Percentiles rank a stretch among this genome's conserved stretches.
Conservation (phyloP, 225 moss, liverwort and hornwort genomes). For the Antitrichia curtipendula region DNA sequence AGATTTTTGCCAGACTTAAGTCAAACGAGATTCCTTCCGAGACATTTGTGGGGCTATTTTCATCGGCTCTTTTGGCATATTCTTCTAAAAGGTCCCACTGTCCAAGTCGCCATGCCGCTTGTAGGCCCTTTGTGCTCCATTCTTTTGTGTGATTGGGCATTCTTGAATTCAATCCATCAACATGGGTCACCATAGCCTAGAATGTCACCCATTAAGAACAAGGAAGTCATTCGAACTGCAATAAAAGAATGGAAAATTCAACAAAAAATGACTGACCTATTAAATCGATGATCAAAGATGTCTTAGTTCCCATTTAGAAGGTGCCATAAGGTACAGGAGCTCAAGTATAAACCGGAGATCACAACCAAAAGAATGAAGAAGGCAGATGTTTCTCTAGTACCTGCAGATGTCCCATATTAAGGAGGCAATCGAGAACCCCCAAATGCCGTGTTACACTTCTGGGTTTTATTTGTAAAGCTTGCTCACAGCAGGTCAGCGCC, state of each 20-base stretch:
- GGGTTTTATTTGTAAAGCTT: conserved; percentile 98
- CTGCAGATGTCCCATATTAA: conserved; percentile 97
- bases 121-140: conserved; percentile 85
- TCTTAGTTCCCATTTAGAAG: neutral
- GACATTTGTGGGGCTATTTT: conserved; percentile 34
- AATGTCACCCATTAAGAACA: neutral
- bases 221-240: neutral
- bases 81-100: conserved; percentile 97
- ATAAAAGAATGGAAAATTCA: neutral
- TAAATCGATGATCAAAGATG: neutral
- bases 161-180: conserved; percentile 86
- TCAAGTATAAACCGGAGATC: neutral
- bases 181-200: conserved; percentile 90
- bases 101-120: conserved; percentile 99
- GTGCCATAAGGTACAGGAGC: neutral
- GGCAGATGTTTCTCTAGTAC: neutral
- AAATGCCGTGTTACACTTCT: conserved; percentile 79
- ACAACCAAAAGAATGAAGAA: neutral
- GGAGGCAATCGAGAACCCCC: conserved; percentile 83
- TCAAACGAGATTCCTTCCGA: conserved; percentile 66
- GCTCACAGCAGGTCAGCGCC: conserved; percentile 93
- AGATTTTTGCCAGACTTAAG: conserved; percentile 74
- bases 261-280: neutral
- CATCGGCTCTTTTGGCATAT: conserved; percentile 65
- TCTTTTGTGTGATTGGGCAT: conserved; percentile 80